Evolutionary conservation across 2,329 filamentous ascomycete species (phyloP).

Genomic region (Cladosporium austrohemisphaericum): DNA sequence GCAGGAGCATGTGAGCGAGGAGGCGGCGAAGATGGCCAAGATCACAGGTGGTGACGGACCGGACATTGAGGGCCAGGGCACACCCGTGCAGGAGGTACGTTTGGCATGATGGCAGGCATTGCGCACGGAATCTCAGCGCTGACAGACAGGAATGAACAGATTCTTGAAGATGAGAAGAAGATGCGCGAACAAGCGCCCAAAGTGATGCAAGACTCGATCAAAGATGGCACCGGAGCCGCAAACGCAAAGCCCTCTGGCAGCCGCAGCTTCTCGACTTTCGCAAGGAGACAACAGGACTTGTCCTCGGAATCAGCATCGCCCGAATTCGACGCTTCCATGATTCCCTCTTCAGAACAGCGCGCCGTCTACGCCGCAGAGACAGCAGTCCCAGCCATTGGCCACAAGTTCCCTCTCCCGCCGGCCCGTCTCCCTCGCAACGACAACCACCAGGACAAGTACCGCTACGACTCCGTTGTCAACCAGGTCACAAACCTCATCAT

Average conservation of each 20-base stretch:
- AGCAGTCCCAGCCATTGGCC: conserved; percentile 42
- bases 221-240: conserved; percentile 30
- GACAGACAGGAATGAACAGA: conserved; percentile 46
- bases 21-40: conserved; percentile 58
- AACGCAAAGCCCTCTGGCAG: conserved; percentile 34
- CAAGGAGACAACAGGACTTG: conserved; percentile 22
- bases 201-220: conserved; percentile 60
- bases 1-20: conserved; percentile 61
- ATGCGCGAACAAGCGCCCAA: conserved; percentile 61
- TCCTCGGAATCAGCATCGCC: conserved; percentile 9
- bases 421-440: conserved; percentile 67
- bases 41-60: conserved; percentile 56
- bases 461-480: conserved; percentile 79
- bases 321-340: conserved; percentile 26
- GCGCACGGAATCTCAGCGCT: neutral
- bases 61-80: conserved; percentile 59
- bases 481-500: conserved; percentile 91
- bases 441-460: conserved; percentile 41
- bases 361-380: conserved; percentile 20
- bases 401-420: conserved; percentile 73
- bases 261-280: conserved; percentile 57
- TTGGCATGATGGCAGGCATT: neutral
- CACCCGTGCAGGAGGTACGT: conserved; percentile 62
- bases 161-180: conserved; percentile 61
- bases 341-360: conserved; percentile 26